A percentile compares a stretch with the other conserved stretches of the same genome.
Conservation (phyloP, 23 red algal species). For the Gracilaria domingensis region DNA sequence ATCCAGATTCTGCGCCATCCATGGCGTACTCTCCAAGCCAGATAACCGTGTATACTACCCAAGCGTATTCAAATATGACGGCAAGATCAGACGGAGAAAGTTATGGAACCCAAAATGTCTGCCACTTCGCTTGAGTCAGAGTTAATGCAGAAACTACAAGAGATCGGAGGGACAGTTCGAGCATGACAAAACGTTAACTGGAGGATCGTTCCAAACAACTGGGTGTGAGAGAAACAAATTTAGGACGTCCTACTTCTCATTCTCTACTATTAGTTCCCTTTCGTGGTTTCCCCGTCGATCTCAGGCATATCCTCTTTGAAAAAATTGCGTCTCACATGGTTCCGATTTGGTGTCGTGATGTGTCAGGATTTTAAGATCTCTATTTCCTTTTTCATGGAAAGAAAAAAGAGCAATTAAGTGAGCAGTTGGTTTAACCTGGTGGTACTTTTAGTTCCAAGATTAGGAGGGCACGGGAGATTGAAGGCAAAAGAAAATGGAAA, state of each 20-base stretch:
- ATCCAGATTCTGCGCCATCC: neutral
- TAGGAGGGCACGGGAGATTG: neutral
- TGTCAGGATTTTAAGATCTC: neutral
- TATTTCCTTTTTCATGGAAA: neutral
- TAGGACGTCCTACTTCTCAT: neutral
- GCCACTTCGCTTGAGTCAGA: neutral
- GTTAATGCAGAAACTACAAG: neutral
- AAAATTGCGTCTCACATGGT: slow-evolving; percentile 22
- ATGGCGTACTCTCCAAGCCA: neutral
- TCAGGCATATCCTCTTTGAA: slow-evolving; percentile 26
- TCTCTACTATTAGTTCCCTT: neutral
- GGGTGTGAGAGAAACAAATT: neutral
- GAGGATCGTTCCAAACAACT: neutral
- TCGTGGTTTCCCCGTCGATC: neutral
- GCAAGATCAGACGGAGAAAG: neutral
- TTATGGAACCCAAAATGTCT: neutral
- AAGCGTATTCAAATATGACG: neutral
- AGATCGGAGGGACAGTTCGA: neutral
- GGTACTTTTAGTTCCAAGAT: neutral
- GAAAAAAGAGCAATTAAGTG: neutral
- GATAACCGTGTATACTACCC: slow-evolving; percentile 15
- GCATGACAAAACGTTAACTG: neutral
- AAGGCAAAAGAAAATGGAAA: neutral
- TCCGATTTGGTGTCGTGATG: neutral
- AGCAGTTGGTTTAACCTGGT: neutral